These are phyloP conservation scores for Cutaneotrichosporon cutaneum DNA, from an alignment of 1,284 basidiomycete species.

Conservation along the genomic window DNA sequence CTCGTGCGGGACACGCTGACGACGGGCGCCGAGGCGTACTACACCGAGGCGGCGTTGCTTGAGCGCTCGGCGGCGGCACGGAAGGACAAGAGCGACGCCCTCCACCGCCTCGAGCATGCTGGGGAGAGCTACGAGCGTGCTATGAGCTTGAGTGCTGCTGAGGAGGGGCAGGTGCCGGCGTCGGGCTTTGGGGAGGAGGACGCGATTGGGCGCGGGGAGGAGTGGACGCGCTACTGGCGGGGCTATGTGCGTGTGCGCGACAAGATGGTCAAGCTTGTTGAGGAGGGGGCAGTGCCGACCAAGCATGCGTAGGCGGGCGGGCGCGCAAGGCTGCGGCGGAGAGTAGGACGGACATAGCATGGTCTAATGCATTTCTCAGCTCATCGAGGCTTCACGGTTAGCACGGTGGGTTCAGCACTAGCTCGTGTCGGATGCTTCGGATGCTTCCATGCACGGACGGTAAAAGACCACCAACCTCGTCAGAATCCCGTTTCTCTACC, in stretches of 20 bases:
- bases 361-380: slow-evolving; percentile 5
- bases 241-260: slow-evolving; percentile 43
- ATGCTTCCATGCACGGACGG: not conserved
- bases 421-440: too few relatives aligned
- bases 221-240: slow-evolving; percentile 46
- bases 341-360: too few relatives aligned
- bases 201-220: slow-evolving; percentile 37
- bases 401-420: not conserved
- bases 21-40: slow-evolving; percentile 56
- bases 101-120: slow-evolving; percentile 55
- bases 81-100: slow-evolving; percentile 58
- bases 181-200: slow-evolving; percentile 56
- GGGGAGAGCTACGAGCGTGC: slow-evolving; percentile 63
- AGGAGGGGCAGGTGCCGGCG: slow-evolving; percentile 58
- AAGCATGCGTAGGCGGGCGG: slow-evolving; percentile 8
- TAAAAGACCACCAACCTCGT: slow-evolving; percentile 4
- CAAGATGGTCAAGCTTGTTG: slow-evolving; percentile 27
- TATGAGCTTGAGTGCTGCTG: slow-evolving; percentile 44
- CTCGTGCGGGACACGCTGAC: slow-evolving; percentile 51
- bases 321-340: too few relatives aligned
- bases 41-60: slow-evolving; percentile 49
- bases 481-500: slow-evolving; percentile 9
- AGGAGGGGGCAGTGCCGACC: not conserved
- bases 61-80: slow-evolving; percentile 57
- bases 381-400: not conserved